Percentiles rank a stretch among this genome's conserved stretches.
phyloP scores from a whole-genome alignment of 2,329 filamentous ascomycete species.

The Colletotrichum musae region DNA sequence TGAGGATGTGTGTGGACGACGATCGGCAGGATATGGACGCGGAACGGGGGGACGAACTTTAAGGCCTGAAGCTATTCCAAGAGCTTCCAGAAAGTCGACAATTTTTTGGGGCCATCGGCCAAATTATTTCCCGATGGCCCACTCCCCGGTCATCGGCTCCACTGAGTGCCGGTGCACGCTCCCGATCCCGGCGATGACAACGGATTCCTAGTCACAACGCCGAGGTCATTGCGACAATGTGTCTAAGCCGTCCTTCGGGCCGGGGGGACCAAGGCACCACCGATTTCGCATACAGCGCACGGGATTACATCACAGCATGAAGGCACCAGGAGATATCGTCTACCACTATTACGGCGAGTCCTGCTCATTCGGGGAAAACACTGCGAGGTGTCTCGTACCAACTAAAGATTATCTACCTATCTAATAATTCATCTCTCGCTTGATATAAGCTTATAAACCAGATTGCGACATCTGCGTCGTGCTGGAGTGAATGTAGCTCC shows the following conservation, averaged over 20 bases:
- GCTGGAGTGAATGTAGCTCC: constrained; percentile 6
- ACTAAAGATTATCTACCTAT: constrained; percentile 33
- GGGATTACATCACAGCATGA: background rate
- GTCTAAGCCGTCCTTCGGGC: background rate
- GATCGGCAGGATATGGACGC: constrained; percentile 39
- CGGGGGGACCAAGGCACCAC: constrained; percentile 1
- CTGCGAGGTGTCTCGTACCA: constrained; percentile 29
- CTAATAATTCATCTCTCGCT: constrained; percentile 15
- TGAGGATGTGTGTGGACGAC: constrained; percentile 43
- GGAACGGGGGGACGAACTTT: constrained; percentile 46
- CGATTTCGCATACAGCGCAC: background rate
- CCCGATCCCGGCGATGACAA: no score
- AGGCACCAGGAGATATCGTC: background rate
- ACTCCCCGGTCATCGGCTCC: background rate
- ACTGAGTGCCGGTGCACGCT: no score
- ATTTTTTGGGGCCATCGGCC: constrained; percentile 51
- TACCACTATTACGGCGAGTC: background rate
- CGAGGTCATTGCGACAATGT: no score
- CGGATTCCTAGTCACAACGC: no score
- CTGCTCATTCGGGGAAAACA: constrained; percentile 20
- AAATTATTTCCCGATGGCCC: constrained; percentile 41
- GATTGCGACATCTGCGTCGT: constrained; percentile 28
- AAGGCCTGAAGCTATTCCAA: constrained; percentile 54
- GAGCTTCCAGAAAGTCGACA: constrained; percentile 58
- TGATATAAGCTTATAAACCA: constrained; percentile 15